Evolutionary conservation across 1,284 basidiomycete species (phyloP), one percentile per base, ranked within the genome.

Genomic region (Athelia sp.): DNA sequence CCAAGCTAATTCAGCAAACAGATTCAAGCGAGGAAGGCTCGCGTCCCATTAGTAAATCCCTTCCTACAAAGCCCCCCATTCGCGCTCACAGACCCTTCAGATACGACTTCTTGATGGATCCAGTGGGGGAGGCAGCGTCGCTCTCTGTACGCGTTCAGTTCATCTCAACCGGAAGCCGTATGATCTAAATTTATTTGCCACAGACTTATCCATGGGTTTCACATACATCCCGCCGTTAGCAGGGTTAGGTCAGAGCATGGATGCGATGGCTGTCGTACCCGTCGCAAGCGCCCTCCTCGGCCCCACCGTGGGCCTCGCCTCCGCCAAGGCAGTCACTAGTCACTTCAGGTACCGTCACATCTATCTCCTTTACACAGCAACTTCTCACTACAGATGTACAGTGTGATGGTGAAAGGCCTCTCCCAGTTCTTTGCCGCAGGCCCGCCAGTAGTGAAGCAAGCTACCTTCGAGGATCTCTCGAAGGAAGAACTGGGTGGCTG

Each of bases 111-210:
- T 73, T 17, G 70, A 73, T 54, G 72, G 71, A 17, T 73, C 72
- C 11, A 73, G 72, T 47, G 72, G 72, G 45, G 72, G 72, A 23
- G 72, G 71, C 45, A 72, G 71, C 47, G 72, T 73, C 3, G 67
- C 69, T 14, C 65, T 64, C 10, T 74, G 70, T 72, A 48, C 18
- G 66, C 52, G 9, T 3, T 43, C 36, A n/a, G n/a, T n/a, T n/a
- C n/a, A n/a, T n/a, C n/a, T n/a, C n/a, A n/a, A n/a, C n/a, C n/a
- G n/a, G n/a, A n/a, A n/a, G n/a, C n/a, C n/a, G n/a, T n/a, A n/a
- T n/a, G n/a, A 22, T 19, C 51, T 24, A 36, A 17, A 21, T 24
- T 35, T 10, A 35, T 38, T 35, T 19, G 26, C 6, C n/a, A n/a
- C 43, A 72, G 71, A 74, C 52, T 59, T 74, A 1, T 58, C 62